Base-by-base conservation (phyloP, 331 rosid species). In the Dryas integrifolia region DNA sequence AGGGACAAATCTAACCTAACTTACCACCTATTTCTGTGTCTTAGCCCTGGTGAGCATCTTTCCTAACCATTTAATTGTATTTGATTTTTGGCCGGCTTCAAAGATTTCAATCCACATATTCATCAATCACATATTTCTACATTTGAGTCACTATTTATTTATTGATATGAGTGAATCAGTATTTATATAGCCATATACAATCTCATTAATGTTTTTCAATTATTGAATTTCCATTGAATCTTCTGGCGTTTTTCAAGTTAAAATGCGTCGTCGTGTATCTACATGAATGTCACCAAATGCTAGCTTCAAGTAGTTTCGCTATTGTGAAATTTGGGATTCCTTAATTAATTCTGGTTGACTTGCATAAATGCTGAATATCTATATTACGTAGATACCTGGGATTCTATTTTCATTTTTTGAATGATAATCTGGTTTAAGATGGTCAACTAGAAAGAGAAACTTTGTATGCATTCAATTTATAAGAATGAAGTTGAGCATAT, bases 1-100 rank as follows among this genome's bases (percentile, higher is more conserved):
- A 85, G 97, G 81, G 96, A 92, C 83, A 92, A 89, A 85, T 89
- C 97, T 65, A 92, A 88, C 77, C 76, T 88, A 82, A 86, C 96
- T 57, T 92, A 92, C 80, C 96, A 79, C 79, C 92, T 92, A 26
- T 88, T 74, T 85, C 85, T 92, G 60, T 92, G 92, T 85, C 90
- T 92, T 67, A 92, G 92, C 88, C 90, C 96, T 57, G 86, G 97
- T 85, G 80, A 79, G 76, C 43, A 57, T 48, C 63, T 76, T 72
- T 62, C 62, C 68, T 51, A 9, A n/a, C 10, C 0, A 6, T 68
- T 61, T 53, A 35, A 39, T 16, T 75, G 55, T 47, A 48, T 74
- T 49, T 16, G 18, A 58, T 40, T 55, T 30, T 30, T 30, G 2
- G 43, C 15, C 53, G 7, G 26, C 52, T 55, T 14, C 3, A 16